Evolutionary conservation across 805 yeast species (phyloP).

Genomic region (Cyberlindnera xishuangbannaensis): DNA sequence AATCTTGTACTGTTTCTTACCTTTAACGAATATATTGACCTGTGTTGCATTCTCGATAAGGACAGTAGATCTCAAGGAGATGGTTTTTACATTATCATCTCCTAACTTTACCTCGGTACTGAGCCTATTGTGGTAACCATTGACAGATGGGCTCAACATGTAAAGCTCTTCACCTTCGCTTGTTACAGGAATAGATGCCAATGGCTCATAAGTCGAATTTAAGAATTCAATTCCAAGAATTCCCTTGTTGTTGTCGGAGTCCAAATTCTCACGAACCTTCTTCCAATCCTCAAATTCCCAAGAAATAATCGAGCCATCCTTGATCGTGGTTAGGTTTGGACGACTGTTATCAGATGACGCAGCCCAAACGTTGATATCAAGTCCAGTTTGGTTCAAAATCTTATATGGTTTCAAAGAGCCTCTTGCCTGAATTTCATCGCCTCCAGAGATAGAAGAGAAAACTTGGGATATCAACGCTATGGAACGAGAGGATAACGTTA

Average conservation of each 20-base stretch:
- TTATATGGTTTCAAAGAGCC: constrained; percentile 80
- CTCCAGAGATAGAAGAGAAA: constrained; percentile 48
- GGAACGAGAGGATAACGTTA: constrained; percentile 77
- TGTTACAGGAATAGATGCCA: constrained; percentile 58
- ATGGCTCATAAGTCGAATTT: constrained; percentile 48
- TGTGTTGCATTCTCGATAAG: constrained; percentile 59
- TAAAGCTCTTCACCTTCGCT: constrained; percentile 81
- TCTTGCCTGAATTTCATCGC: constrained; percentile 52
- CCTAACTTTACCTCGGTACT: constrained; percentile 65
- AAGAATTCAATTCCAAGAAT: constrained; percentile 57
- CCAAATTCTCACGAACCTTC: constrained; percentile 71
- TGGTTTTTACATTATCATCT: constrained; percentile 71
- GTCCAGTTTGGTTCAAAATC: constrained; percentile 81
- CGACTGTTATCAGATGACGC: constrained; percentile 33
- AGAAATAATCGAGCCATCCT: constrained; percentile 46
- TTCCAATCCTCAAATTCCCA: constrained; percentile 98
- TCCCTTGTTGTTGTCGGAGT: constrained; percentile 56
- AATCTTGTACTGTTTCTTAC: constrained; percentile 34
- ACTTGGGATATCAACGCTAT: constrained; percentile 73
- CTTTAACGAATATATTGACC: constrained; percentile 36
- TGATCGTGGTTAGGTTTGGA: constrained; percentile 29
- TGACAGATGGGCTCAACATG: constrained; percentile 54
- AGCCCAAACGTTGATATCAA: constrained; percentile 77
- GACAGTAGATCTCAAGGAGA: constrained; percentile 73
- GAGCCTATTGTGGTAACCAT: constrained; percentile 66